Evolutionary conservation across 805 yeast species (phyloP).

Genomic region (Yarrowia phangngaensis): DNA sequence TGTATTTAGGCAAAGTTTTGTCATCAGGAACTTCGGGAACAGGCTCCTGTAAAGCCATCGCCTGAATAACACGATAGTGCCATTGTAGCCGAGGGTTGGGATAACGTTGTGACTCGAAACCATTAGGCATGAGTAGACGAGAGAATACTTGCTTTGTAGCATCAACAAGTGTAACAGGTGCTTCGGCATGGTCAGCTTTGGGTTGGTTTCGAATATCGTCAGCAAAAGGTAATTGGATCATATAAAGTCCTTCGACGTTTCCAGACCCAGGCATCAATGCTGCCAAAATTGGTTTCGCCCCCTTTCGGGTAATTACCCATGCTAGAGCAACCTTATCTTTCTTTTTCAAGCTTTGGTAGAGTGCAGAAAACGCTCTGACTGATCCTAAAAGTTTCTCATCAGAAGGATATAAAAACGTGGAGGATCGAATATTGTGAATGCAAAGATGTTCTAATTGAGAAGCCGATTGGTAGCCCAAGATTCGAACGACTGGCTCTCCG

Average conservation of each 20-base stretch:
- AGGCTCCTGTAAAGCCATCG: slow-evolving; percentile 57
- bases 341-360: slow-evolving; percentile 57
- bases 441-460: slow-evolving; percentile 41
- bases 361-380: slow-evolving; percentile 57
- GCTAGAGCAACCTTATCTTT: slow-evolving; percentile 58
- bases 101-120: slow-evolving; percentile 55
- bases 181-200: slow-evolving; percentile 27
- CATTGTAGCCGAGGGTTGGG: slow-evolving; percentile 29
- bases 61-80: slow-evolving; percentile 60
- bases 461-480: slow-evolving; percentile 62
- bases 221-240: slow-evolving; percentile 64
- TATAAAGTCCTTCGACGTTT: slow-evolving; percentile 65
- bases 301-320: slow-evolving; percentile 61
- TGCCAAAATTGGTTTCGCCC: slow-evolving; percentile 54
- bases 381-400: slow-evolving; percentile 60
- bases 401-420: slow-evolving; percentile 67
- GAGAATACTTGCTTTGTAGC: slow-evolving; percentile 39
- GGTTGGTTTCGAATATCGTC: slow-evolving; percentile 76
- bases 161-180: slow-evolving; percentile 33
- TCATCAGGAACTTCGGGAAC: slow-evolving; percentile 36
- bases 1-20: slow-evolving; percentile 33
- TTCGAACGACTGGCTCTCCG: slow-evolving; percentile 52
- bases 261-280: slow-evolving; percentile 55
- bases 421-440: slow-evolving; percentile 50
- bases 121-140: slow-evolving; percentile 46